phyloP scores from a whole-genome alignment of 441 rosid species.

The Corymbia calophylla region DNA sequence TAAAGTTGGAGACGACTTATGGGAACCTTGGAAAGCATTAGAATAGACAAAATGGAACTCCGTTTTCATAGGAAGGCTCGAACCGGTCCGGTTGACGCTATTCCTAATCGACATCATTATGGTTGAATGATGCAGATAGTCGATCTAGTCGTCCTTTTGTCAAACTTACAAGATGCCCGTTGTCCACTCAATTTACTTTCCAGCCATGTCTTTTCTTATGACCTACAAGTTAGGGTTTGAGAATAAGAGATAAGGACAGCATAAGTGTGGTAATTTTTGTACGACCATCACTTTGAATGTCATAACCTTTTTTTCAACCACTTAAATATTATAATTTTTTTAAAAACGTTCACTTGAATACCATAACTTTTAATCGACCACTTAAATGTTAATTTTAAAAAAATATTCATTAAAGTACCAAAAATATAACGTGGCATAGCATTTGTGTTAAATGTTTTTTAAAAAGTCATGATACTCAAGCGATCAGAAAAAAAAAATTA shows the following conservation, averaged over 20 bases:
- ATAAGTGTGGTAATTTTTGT: accelerated
- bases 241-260: accelerated
- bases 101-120: neutral
- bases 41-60: neutral
- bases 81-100: neutral
- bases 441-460: too few relatives aligned
- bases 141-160: too few relatives aligned
- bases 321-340: too few relatives aligned
- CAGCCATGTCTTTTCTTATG: neutral
- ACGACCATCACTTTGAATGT: accelerated
- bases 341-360: too few relatives aligned
- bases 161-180: neutral
- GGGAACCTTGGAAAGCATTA: neutral
- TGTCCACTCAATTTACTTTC: neutral
- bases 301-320: neutral
- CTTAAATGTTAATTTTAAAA: too few relatives aligned
- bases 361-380: neutral
- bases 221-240: neutral
- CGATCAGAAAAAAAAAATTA: accelerated
- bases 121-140: neutral
- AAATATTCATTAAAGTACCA: accelerated
- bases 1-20: neutral
- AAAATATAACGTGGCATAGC: accelerated
- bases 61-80: neutral
- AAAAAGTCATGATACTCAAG: too few relatives aligned